phyloP scores from a whole-genome alignment of 2,329 filamentous ascomycete genomes.

The Fusarium sp. region DNA sequence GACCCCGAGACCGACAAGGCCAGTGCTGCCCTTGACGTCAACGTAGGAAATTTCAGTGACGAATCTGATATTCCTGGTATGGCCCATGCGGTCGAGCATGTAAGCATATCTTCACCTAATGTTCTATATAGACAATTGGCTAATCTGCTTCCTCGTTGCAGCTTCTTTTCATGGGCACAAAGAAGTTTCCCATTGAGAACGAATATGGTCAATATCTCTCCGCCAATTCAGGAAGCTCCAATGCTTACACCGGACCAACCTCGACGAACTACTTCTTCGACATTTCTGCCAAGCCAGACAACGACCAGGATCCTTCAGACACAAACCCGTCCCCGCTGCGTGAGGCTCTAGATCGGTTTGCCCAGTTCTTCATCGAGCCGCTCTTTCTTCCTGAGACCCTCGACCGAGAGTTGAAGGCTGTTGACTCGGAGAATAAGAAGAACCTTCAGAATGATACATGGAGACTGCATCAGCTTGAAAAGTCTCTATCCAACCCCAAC shows the following conservation, averaged over 20 bases:
- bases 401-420: constrained; percentile 87
- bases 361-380: constrained; percentile 92
- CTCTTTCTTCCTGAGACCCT: constrained; percentile 87
- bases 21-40: constrained; percentile 93
- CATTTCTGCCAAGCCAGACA: constrained; percentile 81
- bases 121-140: constrained; percentile 1
- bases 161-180: constrained; percentile 97
- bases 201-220: constrained; percentile 95
- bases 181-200: constrained; percentile 97
- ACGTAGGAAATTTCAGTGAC: constrained; percentile 96
- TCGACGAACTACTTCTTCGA: constrained; percentile 99
- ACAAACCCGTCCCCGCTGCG: constrained; percentile 72
- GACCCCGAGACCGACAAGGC: constrained; percentile 97
- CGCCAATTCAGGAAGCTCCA: constrained; percentile 89
- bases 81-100: constrained; percentile 95
- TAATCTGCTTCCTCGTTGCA: constrained; percentile 47
- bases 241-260: constrained; percentile 92
- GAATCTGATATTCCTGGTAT: constrained; percentile 91
- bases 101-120: constrained; percentile 50
- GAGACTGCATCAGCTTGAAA: constrained; percentile 88
- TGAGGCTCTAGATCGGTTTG: constrained; percentile 89
- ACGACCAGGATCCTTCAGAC: constrained; percentile 66
- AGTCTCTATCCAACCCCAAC: constrained; percentile 85
- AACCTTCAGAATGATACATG: constrained; percentile 92
- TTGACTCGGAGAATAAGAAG: constrained; percentile 98